Percentiles rank a stretch among this genome's conserved stretches.
Evolutionary conservation across 345 rosid species (phyloP).

Genomic region (Mangifera indica): DNA sequence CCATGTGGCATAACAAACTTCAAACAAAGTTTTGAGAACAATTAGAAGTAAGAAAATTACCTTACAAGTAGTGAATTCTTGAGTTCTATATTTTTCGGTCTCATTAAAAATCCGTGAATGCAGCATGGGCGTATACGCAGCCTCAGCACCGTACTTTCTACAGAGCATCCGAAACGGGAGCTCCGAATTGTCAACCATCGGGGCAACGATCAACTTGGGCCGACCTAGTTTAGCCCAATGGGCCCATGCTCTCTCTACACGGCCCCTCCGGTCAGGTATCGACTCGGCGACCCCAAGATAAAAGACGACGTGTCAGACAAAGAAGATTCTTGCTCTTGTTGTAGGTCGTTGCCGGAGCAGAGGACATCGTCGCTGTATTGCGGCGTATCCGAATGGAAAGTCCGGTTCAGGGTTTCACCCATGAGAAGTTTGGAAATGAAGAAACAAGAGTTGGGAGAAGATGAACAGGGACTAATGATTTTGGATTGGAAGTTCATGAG

Average conservation of each 20-base stretch:
- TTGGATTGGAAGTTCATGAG: constrained; percentile 41
- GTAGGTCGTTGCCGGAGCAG: constrained; percentile 30
- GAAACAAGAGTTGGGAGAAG: constrained; percentile 15
- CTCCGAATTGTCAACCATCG: no score
- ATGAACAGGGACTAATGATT: constrained; percentile 3
- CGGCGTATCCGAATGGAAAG: constrained; percentile 29
- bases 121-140: no score
- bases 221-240: constrained; percentile 77
- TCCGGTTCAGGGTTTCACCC: constrained; percentile 37
- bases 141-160: no score
- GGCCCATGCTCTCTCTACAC: constrained; percentile 73
- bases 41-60: constrained; percentile 25
- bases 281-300: constrained; percentile 27
- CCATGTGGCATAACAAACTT: neutral
- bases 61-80: constrained; percentile 89
- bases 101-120: no score
- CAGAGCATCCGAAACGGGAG: no score
- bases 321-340: constrained; percentile 17
- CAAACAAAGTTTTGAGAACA: neutral
- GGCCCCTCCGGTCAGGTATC: constrained; percentile 41
- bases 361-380: constrained; percentile 35
- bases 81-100: constrained; percentile 67
- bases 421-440: constrained; percentile 22
- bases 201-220: constrained; percentile 79
- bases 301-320: constrained; percentile 17